These are phyloP conservation scores for Fusarium abutilonis DNA, from an alignment of 2,329 filamentous ascomycete species.

Conservation along the genomic window DNA sequence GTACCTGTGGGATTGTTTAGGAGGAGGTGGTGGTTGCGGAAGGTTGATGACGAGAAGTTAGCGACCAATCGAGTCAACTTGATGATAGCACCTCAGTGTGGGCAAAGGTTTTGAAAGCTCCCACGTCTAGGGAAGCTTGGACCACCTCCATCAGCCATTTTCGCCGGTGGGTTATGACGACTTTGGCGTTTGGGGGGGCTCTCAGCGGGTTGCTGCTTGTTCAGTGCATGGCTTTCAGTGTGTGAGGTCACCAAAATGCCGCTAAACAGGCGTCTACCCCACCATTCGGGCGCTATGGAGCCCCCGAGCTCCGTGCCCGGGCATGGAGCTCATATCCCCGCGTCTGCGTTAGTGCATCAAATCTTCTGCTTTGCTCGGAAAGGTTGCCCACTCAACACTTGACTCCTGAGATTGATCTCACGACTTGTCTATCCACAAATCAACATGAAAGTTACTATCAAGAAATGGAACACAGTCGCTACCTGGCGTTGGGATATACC, in stretches of 20 bases:
- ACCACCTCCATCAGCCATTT: conserved; percentile 38
- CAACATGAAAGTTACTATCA: conserved; percentile 93
- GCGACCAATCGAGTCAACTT: conserved; percentile 38
- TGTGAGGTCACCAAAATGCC: conserved; percentile 42
- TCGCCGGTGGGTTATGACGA: conserved; percentile 26
- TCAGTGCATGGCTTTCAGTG: conserved; percentile 35
- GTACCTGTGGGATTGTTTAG: conserved; percentile 15
- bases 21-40: conserved; percentile 15
- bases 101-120: conserved; percentile 43
- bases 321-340: conserved; percentile 21
- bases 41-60: conserved; percentile 39
- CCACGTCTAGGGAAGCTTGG: conserved; percentile 38
- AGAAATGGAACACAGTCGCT: conserved; percentile 91
- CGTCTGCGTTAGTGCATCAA: conserved; percentile 27
- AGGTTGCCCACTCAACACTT: conserved; percentile 28
- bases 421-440: conserved; percentile 20
- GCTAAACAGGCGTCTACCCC: conserved; percentile 14
- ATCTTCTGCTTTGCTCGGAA: conserved; percentile 14
- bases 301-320: not conserved
- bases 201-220: conserved; percentile 26
- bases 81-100: conserved; percentile 39
- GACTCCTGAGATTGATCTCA: conserved; percentile 5
- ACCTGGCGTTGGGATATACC: conserved; percentile 98
- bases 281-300: conserved; percentile 3
- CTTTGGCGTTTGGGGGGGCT: conserved; percentile 4